Conservation (phyloP, 108 stramenopile genomes). For the Cyclotella atomus region DNA sequence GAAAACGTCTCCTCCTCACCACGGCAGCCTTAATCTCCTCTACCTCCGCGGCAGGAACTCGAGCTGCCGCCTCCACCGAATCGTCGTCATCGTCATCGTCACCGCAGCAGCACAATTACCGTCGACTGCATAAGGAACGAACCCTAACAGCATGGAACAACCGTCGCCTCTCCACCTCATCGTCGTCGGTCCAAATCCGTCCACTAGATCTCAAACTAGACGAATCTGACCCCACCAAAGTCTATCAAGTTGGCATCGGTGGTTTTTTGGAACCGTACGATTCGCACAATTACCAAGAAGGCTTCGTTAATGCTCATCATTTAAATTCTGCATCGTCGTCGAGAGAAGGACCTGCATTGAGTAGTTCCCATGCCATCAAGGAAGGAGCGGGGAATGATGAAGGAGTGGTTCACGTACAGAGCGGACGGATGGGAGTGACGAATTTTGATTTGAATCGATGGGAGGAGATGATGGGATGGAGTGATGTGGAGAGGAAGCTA, state of each 20-base stretch:
- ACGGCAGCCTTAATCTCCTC: neutral
- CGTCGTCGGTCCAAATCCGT: too few relatives aligned
- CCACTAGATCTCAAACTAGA: constrained; percentile 19
- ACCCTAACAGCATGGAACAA: neutral
- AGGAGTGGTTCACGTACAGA: neutral
- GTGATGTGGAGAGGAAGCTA: constrained; percentile 1
- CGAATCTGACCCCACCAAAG: constrained; percentile 4
- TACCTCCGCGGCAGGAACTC: too few relatives aligned
- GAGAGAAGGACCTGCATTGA: constrained; percentile 2
- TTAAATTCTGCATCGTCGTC: neutral
- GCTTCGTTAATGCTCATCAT: neutral
- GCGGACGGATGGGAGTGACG: neutral
- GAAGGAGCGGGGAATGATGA: neutral
- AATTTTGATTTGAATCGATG: constrained; percentile 25
- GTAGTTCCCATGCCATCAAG: neutral
- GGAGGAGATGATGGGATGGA: neutral
- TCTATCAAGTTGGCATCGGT: constrained; percentile 27
- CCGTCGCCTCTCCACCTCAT: neutral
- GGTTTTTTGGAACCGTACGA: constrained; percentile 46
- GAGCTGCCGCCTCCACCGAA: too few relatives aligned
- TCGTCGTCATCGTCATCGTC: neutral
- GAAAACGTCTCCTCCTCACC: neutral
- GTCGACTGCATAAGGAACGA: neutral
- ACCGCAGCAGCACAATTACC: neutral
- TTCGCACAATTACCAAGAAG: constrained; percentile 28